Conservation (phyloP, 768 basidiomycete species). For the Gyrodon lividus region DNA sequence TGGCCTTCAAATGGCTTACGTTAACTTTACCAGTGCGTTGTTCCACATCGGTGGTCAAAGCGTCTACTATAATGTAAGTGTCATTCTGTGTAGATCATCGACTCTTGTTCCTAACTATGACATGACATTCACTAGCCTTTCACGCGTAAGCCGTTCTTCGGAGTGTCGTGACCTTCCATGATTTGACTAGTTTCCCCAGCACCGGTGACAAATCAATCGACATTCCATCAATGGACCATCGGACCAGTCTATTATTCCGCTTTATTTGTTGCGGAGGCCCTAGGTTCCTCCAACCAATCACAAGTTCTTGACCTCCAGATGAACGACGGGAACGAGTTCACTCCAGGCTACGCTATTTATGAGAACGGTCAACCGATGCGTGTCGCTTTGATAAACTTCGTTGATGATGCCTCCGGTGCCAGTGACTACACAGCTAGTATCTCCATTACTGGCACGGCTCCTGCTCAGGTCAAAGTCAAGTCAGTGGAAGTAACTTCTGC, state of each 20-base stretch:
- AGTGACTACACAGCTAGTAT: constrained; percentile 54
- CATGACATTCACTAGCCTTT: constrained; percentile 33
- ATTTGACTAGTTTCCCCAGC: constrained; percentile 31
- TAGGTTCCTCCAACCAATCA: constrained; percentile 63
- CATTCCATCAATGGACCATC: constrained; percentile 67
- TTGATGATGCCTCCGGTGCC: constrained; percentile 56
- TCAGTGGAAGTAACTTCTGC: constrained; percentile 26
- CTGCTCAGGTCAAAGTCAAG: constrained; percentile 53
- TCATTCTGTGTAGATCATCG: constrained; percentile 8
- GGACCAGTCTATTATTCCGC: constrained; percentile 75
- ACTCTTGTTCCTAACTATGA: neutral
- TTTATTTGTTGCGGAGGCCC: constrained; percentile 64
- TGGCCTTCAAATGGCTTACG: constrained; percentile 49
- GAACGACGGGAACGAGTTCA: constrained; percentile 49
- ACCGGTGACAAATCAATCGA: constrained; percentile 53
- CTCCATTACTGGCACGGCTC: constrained; percentile 44
- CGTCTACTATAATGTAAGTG: constrained; percentile 61
- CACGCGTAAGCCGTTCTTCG: constrained; percentile 29
- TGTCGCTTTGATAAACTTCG: constrained; percentile 72
- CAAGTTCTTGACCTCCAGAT: constrained; percentile 67
- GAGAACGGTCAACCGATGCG: constrained; percentile 62
- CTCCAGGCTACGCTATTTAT: constrained; percentile 66
- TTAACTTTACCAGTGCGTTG: constrained; percentile 43
- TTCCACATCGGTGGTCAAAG: constrained; percentile 62
- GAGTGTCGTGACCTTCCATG: neutral